Evolutionary conservation across 176 grass and related monocot genomes (phyloP).

Genomic region (Carex pumila): DNA sequence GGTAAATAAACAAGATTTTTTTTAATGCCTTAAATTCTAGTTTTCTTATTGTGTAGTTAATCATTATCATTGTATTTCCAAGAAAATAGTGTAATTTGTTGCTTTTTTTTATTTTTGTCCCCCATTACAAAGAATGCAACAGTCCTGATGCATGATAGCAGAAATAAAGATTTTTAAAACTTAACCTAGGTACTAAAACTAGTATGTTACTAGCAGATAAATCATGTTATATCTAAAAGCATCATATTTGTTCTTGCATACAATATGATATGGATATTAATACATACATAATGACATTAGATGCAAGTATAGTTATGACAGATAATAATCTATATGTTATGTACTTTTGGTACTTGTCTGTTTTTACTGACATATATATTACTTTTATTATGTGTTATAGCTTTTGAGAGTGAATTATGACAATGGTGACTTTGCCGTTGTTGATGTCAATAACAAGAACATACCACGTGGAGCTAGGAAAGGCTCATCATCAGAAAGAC

Average conservation of each 20-base stretch:
- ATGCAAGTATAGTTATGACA: neutral
- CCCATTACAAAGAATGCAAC: neutral
- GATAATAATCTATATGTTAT: conserved; percentile 13
- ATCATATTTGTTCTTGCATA: neutral
- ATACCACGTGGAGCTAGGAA: conserved; percentile 17
- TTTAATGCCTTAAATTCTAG: neutral
- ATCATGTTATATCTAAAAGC: neutral
- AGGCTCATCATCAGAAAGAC: conserved; percentile 1
- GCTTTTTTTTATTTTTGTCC: neutral
- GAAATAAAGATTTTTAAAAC: neutral
- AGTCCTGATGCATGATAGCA: neutral
- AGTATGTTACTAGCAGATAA: neutral
- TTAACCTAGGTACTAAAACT: neutral
- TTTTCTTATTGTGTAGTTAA: neutral
- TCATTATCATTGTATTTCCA: neutral
- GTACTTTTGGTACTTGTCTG: neutral
- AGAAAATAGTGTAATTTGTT: neutral
- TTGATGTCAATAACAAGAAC: conserved; percentile 33
- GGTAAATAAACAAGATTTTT: conserved; percentile 15
- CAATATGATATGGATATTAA: neutral
- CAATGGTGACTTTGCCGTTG: conserved; percentile 48
- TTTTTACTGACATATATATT: conserved; percentile 3
- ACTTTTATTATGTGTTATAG: conserved; percentile 25
- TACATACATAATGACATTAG: neutral
- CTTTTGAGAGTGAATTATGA: conserved; percentile 40